phyloP scores from a whole-genome alignment of 1,139 yeast species.

The Saccharomyces hybrid region DNA sequence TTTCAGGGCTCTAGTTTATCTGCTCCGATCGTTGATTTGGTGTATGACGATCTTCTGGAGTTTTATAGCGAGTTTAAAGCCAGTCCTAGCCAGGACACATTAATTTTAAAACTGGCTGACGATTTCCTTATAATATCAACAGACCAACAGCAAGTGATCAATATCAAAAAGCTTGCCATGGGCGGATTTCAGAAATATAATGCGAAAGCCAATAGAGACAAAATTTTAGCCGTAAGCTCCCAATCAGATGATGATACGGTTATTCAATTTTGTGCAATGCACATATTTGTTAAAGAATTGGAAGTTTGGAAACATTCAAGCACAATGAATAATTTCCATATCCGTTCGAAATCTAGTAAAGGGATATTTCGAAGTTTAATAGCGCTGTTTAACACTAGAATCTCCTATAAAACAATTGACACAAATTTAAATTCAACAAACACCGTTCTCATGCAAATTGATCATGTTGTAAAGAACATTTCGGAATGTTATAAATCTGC shows the following conservation, averaged over 20 bases:
- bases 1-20: slow-evolving; percentile 86
- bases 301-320: slow-evolving; percentile 22
- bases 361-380: slow-evolving; percentile 9
- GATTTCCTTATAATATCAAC: slow-evolving; percentile 71
- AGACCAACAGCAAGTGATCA: slow-evolving; percentile 16
- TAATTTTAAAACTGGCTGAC: slow-evolving; percentile 67
- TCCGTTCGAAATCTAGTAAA: slow-evolving; percentile 9
- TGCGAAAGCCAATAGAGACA: slow-evolving; percentile 49
- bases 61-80: slow-evolving; percentile 34
- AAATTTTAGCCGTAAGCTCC: slow-evolving; percentile 31
- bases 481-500: slow-evolving; percentile 10
- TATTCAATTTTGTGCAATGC: slow-evolving; percentile 24
- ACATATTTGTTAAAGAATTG: slow-evolving; percentile 14
- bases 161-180: slow-evolving; percentile 28
- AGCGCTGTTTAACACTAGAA: slow-evolving; percentile 14
- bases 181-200: slow-evolving; percentile 49
- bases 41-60: slow-evolving; percentile 59
- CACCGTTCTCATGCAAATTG: slow-evolving; percentile 18
- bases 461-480: slow-evolving; percentile 11
- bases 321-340: slow-evolving; percentile 13
- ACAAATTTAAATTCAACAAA: slow-evolving; percentile 13
- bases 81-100: slow-evolving; percentile 26
- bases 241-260: background rate
- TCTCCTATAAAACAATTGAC: slow-evolving; percentile 24
- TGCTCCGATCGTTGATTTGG: slow-evolving; percentile 64